Percentiles rank a stretch among this genome's conserved stretches.
Evolutionary conservation across 768 basidiomycete genomes (phyloP).

Genomic region (Lentinula guzmanii): DNA sequence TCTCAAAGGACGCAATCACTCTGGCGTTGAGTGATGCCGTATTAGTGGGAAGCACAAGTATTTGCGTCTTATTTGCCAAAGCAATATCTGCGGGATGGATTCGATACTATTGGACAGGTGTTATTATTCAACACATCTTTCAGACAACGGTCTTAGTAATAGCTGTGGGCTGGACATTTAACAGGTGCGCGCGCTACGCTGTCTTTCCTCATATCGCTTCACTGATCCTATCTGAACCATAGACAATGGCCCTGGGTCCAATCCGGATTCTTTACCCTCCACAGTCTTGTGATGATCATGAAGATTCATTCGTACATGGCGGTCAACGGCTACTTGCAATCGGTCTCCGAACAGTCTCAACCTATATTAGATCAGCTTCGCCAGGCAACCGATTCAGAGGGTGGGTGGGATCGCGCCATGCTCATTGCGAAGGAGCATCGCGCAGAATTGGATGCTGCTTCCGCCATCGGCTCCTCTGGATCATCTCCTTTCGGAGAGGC

Average conservation of each 20-base stretch:
- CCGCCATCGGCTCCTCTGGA: slow-evolving; percentile 18
- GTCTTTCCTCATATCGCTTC: not conserved
- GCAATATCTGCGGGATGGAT: slow-evolving; percentile 76
- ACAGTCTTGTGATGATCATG: slow-evolving; percentile 89
- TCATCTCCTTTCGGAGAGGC: slow-evolving; percentile 10
- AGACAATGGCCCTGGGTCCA: slow-evolving; percentile 99
- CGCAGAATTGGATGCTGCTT: slow-evolving; percentile 29
- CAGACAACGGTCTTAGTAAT: slow-evolving; percentile 70
- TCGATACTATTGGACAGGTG: slow-evolving; percentile 69
- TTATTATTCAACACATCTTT: slow-evolving; percentile 72
- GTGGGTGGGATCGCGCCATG: slow-evolving; percentile 65
- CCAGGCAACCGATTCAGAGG: slow-evolving; percentile 40
- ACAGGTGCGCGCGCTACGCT: slow-evolving; percentile 28
- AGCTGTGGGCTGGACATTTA: slow-evolving; percentile 87
- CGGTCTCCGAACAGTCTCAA: slow-evolving; percentile 40
- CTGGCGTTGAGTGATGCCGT: slow-evolving; percentile 82
- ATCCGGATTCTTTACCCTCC: slow-evolving; percentile 82
- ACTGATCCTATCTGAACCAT: not conserved
- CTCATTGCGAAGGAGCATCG: slow-evolving; percentile 39
- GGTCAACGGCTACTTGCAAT: slow-evolving; percentile 79
- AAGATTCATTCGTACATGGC: slow-evolving; percentile 94
- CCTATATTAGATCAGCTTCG: slow-evolving; percentile 38
- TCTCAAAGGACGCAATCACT: slow-evolving; percentile 78
- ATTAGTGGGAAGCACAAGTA: slow-evolving; percentile 67
- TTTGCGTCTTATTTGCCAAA: slow-evolving; percentile 82